phyloP scores from a whole-genome alignment of 257 asterid genomes.

The Petunia axillaris region DNA sequence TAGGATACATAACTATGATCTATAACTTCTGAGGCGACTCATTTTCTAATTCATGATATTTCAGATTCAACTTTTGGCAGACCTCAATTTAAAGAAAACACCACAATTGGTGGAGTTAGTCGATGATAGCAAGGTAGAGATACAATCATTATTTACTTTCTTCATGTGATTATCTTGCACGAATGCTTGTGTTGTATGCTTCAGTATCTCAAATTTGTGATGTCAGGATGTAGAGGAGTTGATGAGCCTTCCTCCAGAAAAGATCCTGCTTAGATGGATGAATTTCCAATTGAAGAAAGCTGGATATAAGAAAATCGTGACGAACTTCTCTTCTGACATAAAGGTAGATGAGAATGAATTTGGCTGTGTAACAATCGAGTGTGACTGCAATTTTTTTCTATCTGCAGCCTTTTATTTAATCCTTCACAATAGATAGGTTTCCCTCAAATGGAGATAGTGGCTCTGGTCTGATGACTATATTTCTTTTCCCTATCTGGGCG shows the following conservation, averaged over 20 bases:
- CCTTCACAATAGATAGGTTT: not conserved
- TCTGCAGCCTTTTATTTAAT: conserved; percentile 5
- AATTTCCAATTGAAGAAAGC: conserved; percentile 89
- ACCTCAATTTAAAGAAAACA: conserved; percentile 90
- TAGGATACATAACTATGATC: not conserved
- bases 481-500: not conserved
- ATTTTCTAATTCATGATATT: conserved; percentile 18
- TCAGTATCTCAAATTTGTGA: conserved; percentile 30
- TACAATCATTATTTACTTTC: conserved; percentile 23
- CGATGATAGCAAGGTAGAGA: conserved; percentile 83
- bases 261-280: conserved; percentile 96
- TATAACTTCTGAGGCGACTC: conserved; percentile 5
- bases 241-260: conserved; percentile 95
- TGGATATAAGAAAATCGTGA: conserved; percentile 71
- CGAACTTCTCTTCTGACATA: conserved; percentile 94
- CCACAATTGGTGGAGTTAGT: conserved; percentile 93
- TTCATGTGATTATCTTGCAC: conserved; percentile 14
- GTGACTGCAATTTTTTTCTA: not conserved
- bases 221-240: conserved; percentile 91
- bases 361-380: conserved; percentile 12
- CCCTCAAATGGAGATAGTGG: not conserved
- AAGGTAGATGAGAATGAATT: conserved; percentile 60
- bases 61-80: conserved; percentile 76
- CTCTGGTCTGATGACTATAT: conserved; percentile 4
- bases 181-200: conserved; percentile 8